Evolutionary conservation across 805 yeast species (phyloP), one percentile per base, ranked within the genome.

Genomic region (Priceomyces castillae): DNA sequence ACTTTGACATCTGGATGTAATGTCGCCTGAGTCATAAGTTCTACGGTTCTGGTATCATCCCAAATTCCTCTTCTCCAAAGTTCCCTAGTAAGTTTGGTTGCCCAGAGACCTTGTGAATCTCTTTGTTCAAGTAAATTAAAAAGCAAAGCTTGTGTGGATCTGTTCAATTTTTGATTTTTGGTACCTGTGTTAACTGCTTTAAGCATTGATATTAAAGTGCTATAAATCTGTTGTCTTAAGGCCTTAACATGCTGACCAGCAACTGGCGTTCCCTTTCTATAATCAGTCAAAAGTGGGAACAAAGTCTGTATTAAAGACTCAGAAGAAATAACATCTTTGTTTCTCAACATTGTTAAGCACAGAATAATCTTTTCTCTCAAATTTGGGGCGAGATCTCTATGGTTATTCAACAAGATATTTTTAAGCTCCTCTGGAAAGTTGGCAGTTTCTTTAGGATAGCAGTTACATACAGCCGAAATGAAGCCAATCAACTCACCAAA

Each of bases 1-100:
- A 94, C 94, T 66, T 94, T 94, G 12, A 75, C 71, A 56, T 94
- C 96, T 12, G 84, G 83, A 58, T 90, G 97, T 48, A 88, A 66
- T 1, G 97, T 89, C 1, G 98, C 97, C 55, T 89, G 94, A 1
- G 95, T 84, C 98, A 94, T 90, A 57, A 94, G 81, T 65, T 94
- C 99, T n/a, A 94, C 96, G 0, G 98, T 85, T 56, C 97, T 76
- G 0, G 96, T 79, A 62, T 94, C 99, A 63, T 90, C 97, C 99
- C 99, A 94, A 46, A 94, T 86, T 58, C 96, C 96, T 61, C 98
- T 78, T 71, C 96, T 80, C 99, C 99, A 94, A 40, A 94, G 71
- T 64, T 94, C 98, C 60, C 98, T 79, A 4, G 97, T 90, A 44
- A 94, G 70, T 57, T 89, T 90, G 2, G 97, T 87, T 6, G 98